Evolutionary conservation across 164 flowering plant species (phyloP).

Genomic region (Piper longum): DNA sequence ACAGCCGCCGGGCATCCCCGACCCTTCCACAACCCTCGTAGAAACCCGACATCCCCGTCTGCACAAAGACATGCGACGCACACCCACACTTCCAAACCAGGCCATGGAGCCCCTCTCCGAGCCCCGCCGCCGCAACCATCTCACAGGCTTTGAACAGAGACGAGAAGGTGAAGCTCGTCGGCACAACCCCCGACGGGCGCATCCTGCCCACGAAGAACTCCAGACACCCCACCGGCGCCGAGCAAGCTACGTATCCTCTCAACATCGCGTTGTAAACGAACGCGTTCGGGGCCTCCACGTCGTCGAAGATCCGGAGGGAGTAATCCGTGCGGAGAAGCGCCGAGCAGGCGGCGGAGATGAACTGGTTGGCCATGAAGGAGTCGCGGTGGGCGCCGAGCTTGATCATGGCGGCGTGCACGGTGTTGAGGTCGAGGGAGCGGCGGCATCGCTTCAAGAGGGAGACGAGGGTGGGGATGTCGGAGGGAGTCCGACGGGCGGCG

Average conservation of each 20-base stretch:
- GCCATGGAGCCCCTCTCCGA: slow-evolving; percentile 48
- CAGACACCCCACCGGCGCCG: slow-evolving; percentile 26
- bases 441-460: slow-evolving; percentile 26
- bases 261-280: slow-evolving; percentile 70
- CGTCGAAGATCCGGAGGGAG: slow-evolving; percentile 34
- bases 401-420: slow-evolving; percentile 34
- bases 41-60: slow-evolving; percentile 50
- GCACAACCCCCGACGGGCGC: slow-evolving; percentile 25
- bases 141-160: slow-evolving; percentile 54
- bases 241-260: slow-evolving; percentile 28
- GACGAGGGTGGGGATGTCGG: slow-evolving; percentile 2
- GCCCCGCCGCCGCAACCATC: slow-evolving; percentile 7
- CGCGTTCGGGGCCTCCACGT: slow-evolving; percentile 44
- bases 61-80: slow-evolving; percentile 38
- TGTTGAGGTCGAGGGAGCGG: slow-evolving; percentile 21
- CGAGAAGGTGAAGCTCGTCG: slow-evolving; percentile 57
- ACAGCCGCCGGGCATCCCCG: slow-evolving; percentile 35
- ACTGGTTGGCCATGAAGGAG: slow-evolving; percentile 46
- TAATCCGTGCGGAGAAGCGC: slow-evolving; percentile 20
- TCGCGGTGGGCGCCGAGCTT: slow-evolving; percentile 37
- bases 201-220: slow-evolving; percentile 22
- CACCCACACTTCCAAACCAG: slow-evolving; percentile 60
- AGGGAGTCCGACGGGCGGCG: too few species aligned
- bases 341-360: slow-evolving; percentile 35
- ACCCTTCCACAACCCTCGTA: slow-evolving; percentile 27